Evolutionary conservation across 2,329 filamentous ascomycete genomes (phyloP), one percentile per base, ranked within the genome.

Genomic region (Monosporascus ibericus): DNA sequence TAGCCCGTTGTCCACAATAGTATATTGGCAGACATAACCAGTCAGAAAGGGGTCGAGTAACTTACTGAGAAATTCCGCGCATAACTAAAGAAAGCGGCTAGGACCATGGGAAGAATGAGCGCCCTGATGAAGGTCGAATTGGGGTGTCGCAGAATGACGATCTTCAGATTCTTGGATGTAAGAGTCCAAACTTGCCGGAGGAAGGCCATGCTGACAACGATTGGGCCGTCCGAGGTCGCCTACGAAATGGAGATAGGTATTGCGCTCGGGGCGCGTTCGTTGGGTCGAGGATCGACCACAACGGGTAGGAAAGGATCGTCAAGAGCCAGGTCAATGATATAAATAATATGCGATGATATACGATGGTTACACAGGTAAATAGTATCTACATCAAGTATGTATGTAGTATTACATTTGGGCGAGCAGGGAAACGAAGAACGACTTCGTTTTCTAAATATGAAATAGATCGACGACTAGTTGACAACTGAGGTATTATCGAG

Each of bases 51-150:
- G 30, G 30, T 6, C 40, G 20, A 8, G 14, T 44, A 17, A 46
- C 42, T 46, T 27, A 46, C 42, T 30, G 24, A 25, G 15, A 46
- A 30, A 66, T 92, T 92, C 60, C 88, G 86, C 17, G 90, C 86
- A 67, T 87, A 92, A 50, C 75, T 80, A 55, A 87, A 76, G 61
- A 86, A 83, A 22, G 77, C 70, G 40, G 80, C 76, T 49, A 87
- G 70, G 44, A 79, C 63, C 34, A 86, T 69, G 3, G 84, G 84
- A 1, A 86, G 72, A 20, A 86, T 39, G 48, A 87, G 76, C 6
- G 82, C 79, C 60, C 82, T 80, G 55, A 82, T 69, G 44, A 77
- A 53, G 2, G 81, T 81, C 22, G 78, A 71, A 5, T 75, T 52
- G 20, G 69, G 61, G 65, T 84, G 82, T 6, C 83, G 79, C 44